Conservation (phyloP, 2,329 filamentous ascomycete genomes). For the Claviceps sp. region DNA sequence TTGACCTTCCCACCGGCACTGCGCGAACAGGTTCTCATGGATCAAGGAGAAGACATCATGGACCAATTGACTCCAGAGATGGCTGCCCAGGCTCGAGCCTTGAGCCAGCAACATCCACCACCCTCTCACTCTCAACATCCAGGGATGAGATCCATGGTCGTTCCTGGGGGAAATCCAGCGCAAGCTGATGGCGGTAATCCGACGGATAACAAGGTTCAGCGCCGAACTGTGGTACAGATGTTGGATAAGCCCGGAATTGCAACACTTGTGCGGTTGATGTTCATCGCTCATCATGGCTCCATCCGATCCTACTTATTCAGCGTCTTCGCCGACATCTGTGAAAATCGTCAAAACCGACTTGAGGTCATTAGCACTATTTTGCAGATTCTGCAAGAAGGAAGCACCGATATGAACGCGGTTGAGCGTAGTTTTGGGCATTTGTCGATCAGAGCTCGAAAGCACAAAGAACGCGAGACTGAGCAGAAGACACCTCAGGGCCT, state of each 20-base stretch:
- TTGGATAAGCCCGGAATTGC: slow-evolving; percentile 91
- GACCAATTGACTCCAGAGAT: slow-evolving; percentile 74
- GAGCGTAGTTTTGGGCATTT: slow-evolving; percentile 92
- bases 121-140: slow-evolving; percentile 14
- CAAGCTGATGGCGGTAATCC: slow-evolving; percentile 22
- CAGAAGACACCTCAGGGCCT: slow-evolving; percentile 67
- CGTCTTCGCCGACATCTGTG: slow-evolving; percentile 81
- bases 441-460: slow-evolving; percentile 78
- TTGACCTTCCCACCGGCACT: slow-evolving; percentile 77
- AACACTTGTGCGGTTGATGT: slow-evolving; percentile 96
- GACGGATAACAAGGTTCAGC: slow-evolving; percentile 50
- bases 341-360: slow-evolving; percentile 89
- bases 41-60: slow-evolving; percentile 81
- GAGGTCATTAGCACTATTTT: slow-evolving; percentile 89
- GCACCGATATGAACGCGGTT: slow-evolving; percentile 80
- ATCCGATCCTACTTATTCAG: slow-evolving; percentile 73
- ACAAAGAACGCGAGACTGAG: slow-evolving; percentile 45
- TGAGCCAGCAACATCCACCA: slow-evolving; percentile 32
- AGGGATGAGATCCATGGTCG: slow-evolving; percentile 17
- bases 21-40: slow-evolving; percentile 75
- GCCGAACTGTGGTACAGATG: slow-evolving; percentile 85
- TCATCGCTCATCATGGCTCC: slow-evolving; percentile 82
- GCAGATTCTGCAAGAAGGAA: slow-evolving; percentile 90
- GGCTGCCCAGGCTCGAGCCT: slow-evolving; percentile 69
- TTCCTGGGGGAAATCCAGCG: slow-evolving; percentile 10